Evolutionary conservation across 345 rosid species (phyloP).

Genomic region (Pistacia atlantica): DNA sequence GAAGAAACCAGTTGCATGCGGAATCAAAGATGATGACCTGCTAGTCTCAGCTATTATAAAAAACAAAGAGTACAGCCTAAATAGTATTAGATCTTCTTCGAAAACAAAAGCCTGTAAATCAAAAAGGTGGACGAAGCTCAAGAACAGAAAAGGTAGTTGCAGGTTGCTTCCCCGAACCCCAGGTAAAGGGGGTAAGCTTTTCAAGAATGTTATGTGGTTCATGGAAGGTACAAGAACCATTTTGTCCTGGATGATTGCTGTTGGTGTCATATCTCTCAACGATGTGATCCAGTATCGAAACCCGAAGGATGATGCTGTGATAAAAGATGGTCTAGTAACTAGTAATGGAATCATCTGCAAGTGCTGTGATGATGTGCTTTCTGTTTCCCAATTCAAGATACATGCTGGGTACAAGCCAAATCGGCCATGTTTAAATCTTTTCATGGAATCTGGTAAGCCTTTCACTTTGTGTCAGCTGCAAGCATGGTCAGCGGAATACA

Average conservation of each 20-base stretch:
- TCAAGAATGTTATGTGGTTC: slow-evolving; percentile 47
- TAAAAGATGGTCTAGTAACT: slow-evolving; percentile 75
- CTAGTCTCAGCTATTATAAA: slow-evolving; percentile 59
- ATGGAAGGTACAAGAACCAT: slow-evolving; percentile 62
- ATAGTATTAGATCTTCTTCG: slow-evolving; percentile 40
- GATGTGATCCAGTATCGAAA: slow-evolving; percentile 81
- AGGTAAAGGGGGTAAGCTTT: slow-evolving; percentile 47
- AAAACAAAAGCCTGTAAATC: slow-evolving; percentile 47
- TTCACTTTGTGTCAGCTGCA: slow-evolving; percentile 74
- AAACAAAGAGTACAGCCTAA: slow-evolving; percentile 44
- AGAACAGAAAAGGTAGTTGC: slow-evolving; percentile 57
- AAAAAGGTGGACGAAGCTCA: slow-evolving; percentile 49
- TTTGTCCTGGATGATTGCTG: slow-evolving; percentile 72
- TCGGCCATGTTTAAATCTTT: slow-evolving; percentile 80
- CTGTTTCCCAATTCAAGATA: slow-evolving; percentile 72
- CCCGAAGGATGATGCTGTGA: slow-evolving; percentile 56
- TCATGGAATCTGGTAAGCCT: slow-evolving; percentile 82
- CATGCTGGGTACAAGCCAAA: slow-evolving; percentile 76
- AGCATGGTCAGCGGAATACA: slow-evolving; percentile 92
- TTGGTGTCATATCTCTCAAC: slow-evolving; percentile 56
- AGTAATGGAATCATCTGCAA: slow-evolving; percentile 74
- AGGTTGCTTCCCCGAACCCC: slow-evolving; percentile 64
- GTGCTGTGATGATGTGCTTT: slow-evolving; percentile 67
- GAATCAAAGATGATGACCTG: slow-evolving; percentile 63
- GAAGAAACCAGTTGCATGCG: slow-evolving; percentile 49